Evolutionary conservation across 1,284 basidiomycete species (phyloP).

Genomic region (Puccinia polysora): DNA sequence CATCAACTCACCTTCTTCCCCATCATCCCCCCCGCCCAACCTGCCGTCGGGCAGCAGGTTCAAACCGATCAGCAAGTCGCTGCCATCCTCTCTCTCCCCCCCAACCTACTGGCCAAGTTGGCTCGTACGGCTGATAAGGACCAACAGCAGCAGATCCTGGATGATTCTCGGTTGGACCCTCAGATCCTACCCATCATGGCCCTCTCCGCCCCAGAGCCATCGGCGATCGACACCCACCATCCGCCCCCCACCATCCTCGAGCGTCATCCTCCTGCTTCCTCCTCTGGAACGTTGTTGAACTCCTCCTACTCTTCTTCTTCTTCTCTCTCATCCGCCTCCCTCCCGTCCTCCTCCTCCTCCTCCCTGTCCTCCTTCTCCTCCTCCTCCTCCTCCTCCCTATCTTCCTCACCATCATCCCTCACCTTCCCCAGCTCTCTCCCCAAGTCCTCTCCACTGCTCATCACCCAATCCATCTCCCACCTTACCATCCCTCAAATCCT

Average conservation of each 20-base stretch:
- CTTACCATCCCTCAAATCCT: constrained; percentile 37
- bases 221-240: too few species aligned
- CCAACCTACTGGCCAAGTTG: constrained; percentile 12
- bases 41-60: neutral
- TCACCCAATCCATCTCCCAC: neutral
- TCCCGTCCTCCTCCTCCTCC: too few species aligned
- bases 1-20: too few species aligned
- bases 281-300: too few species aligned
- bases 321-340: too few species aligned
- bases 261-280: too few species aligned
- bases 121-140: constrained; percentile 17
- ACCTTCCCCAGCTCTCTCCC: too few species aligned
- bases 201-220: constrained; percentile 21
- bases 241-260: too few species aligned
- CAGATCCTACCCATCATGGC: constrained; percentile 19
- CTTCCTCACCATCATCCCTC: too few species aligned
- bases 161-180: constrained; percentile 6
- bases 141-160: constrained; percentile 17
- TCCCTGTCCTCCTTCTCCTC: too few species aligned
- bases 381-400: too few species aligned
- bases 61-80: constrained; percentile 34
- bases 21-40: neutral
- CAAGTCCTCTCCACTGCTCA: neutral
- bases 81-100: constrained; percentile 31
- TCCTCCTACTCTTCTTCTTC: too few species aligned